phyloP scores from a whole-genome alignment of 2,329 filamentous ascomycete genomes.

The Fusarium sp. region DNA sequence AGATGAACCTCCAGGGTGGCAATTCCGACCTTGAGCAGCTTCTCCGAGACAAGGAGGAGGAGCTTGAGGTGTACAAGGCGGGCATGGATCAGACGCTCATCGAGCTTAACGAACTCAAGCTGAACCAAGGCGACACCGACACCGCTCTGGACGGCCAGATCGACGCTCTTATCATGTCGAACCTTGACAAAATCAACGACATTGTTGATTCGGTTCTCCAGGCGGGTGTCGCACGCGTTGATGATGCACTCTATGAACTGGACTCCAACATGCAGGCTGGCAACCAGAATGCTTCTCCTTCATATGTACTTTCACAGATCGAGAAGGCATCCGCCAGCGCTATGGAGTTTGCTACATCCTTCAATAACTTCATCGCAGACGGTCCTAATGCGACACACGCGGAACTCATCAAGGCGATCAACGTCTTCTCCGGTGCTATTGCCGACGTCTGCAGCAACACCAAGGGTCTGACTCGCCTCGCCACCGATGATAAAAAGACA shows the following conservation, averaged over 20 bases:
- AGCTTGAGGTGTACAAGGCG: constrained; percentile 97
- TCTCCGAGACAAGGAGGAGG: constrained; percentile 93
- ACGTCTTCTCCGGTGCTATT: constrained; percentile 87
- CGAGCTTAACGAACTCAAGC: constrained; percentile 87
- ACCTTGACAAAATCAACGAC: constrained; percentile 92
- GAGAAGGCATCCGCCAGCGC: constrained; percentile 95
- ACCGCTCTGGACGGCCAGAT: constrained; percentile 88
- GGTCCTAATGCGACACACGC: constrained; percentile 89
- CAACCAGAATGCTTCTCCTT: constrained; percentile 95
- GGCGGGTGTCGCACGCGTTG: constrained; percentile 89
- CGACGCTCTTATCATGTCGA: constrained; percentile 85
- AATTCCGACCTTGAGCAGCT: constrained; percentile 86
- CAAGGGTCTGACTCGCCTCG: constrained; percentile 91
- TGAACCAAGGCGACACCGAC: constrained; percentile 78
- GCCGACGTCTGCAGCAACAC: constrained; percentile 96
- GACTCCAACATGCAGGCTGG: constrained; percentile 98
- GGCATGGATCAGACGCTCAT: constrained; percentile 96
- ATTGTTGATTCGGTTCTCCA: constrained; percentile 97
- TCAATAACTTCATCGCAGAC: constrained; percentile 98
- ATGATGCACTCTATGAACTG: constrained; percentile 95
- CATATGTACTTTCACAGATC: constrained; percentile 94
- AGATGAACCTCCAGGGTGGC: constrained; percentile 79
- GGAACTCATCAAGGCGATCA: constrained; percentile 92
- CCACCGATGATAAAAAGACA: constrained; percentile 93
- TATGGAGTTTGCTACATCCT: constrained; percentile 96